Conservation (phyloP, 768 basidiomycete species). For the Leucogyrophana mollusca region DNA sequence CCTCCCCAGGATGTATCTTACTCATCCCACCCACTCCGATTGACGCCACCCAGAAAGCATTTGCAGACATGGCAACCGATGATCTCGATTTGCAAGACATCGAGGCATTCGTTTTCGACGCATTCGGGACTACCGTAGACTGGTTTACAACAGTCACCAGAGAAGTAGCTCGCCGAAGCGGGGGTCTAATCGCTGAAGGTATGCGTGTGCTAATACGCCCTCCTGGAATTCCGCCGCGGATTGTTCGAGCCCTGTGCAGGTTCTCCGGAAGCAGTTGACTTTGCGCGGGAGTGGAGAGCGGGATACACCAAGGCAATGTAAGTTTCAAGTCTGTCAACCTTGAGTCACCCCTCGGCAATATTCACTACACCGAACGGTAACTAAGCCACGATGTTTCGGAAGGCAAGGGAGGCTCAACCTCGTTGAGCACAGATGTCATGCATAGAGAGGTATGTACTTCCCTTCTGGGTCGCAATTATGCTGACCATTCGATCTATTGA, state of each 20-base stretch:
- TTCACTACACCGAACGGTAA: not conserved
- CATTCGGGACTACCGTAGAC: slow-evolving; percentile 52
- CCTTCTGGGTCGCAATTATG: not conserved
- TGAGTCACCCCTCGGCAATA: no score
- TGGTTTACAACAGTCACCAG: slow-evolving; percentile 29
- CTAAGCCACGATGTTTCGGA: slow-evolving; percentile 41
- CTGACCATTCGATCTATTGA: no score
- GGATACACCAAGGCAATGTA: slow-evolving; percentile 39
- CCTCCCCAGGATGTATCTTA: no score
- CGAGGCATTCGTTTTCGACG: slow-evolving; percentile 47
- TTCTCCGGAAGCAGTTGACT: slow-evolving; percentile 26
- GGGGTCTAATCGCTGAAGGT: slow-evolving; percentile 17
- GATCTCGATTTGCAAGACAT: slow-evolving; percentile 19
- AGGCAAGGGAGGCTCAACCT: slow-evolving; percentile 38
- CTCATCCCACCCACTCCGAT: no score
- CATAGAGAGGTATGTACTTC: slow-evolving; percentile 46
- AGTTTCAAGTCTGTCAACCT: slow-evolving; percentile 1
- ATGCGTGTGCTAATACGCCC: no score
- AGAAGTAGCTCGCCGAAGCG: slow-evolving; percentile 12
- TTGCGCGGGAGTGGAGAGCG: slow-evolving; percentile 56
- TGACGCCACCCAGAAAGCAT: no score
- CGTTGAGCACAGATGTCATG: slow-evolving; percentile 51
- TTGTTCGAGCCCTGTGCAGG: no score
- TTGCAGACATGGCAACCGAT: no score
- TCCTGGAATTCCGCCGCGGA: not conserved